Evolutionary conservation across 164 flowering plant genomes (phyloP).

Genomic region (Akebia trifoliata): DNA sequence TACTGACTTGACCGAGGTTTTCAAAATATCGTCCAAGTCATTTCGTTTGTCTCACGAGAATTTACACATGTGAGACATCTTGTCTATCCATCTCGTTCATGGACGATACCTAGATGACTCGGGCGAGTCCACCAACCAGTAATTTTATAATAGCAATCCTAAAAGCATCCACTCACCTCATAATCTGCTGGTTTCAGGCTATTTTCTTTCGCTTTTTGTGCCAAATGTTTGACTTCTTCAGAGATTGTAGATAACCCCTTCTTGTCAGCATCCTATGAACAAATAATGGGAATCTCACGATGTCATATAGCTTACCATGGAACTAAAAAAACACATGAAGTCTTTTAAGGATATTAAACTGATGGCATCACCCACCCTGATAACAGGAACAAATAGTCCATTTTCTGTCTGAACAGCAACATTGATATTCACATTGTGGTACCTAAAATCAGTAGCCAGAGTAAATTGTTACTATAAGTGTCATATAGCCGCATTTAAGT

Average conservation of each 20-base stretch:
- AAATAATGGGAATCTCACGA: constrained; percentile 4
- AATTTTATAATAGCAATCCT: not conserved
- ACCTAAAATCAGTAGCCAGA: constrained; percentile 38
- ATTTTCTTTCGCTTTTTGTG: constrained; percentile 85
- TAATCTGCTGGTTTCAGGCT: constrained; percentile 89
- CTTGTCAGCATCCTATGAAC: constrained; percentile 92
- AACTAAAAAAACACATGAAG: not conserved
- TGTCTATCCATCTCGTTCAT: too few relatives aligned
- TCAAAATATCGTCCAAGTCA: too few relatives aligned
- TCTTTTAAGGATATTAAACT: not conserved
- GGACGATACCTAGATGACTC: too few relatives aligned
- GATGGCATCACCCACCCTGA: constrained; percentile 46
- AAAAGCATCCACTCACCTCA: constrained; percentile 46
- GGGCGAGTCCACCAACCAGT: not conserved
- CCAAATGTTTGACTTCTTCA: constrained; percentile 78
- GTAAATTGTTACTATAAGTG: not conserved
- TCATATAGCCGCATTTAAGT: not conserved
- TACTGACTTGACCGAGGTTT: too few relatives aligned
- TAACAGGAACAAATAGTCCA: constrained; percentile 86
- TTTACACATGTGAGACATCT: too few relatives aligned
- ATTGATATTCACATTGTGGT: constrained; percentile 69
- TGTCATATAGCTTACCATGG: not conserved
- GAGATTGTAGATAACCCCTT: constrained; percentile 79
- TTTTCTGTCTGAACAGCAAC: constrained; percentile 96
- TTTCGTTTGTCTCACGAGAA: too few relatives aligned